Evolutionary conservation across 257 asterid species (phyloP).

Genomic region (Verbascum thapsus): DNA sequence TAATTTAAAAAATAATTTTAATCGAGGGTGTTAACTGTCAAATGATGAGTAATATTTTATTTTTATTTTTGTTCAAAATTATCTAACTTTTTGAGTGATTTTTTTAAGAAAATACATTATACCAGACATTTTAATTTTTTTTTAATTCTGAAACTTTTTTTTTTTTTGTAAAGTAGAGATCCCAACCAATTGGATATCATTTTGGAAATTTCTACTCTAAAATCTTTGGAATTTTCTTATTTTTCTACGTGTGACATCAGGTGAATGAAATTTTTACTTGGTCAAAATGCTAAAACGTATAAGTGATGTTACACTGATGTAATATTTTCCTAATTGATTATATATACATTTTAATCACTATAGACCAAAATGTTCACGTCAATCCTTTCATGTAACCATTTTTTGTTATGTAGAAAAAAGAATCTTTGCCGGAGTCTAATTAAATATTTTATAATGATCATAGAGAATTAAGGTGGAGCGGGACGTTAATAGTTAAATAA

Average conservation of each 20-base stretch:
- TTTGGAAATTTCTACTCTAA: conserved; percentile 27
- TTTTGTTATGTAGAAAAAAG: no score
- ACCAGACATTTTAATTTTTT: no score
- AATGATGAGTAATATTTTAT: no score
- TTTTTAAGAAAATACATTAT: no score
- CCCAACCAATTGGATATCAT: conserved; percentile 18
- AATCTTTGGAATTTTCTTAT: conserved; percentile 6
- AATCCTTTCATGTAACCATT: no score
- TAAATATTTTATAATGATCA: background rate
- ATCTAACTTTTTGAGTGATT: no score
- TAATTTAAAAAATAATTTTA: no score
- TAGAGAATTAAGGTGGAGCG: background rate
- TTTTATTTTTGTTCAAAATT: no score
- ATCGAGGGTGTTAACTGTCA: no score
- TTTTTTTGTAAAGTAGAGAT: no score
- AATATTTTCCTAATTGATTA: background rate
- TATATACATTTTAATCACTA: background rate
- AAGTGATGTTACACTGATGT: conserved; percentile 10
- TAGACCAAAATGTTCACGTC: background rate
- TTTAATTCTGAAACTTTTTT: no score
- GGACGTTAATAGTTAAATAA: background rate
- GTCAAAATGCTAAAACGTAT: conserved; percentile 25
- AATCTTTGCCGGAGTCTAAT: background rate
- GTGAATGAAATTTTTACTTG: conserved; percentile 20
- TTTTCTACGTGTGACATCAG: conserved; percentile 20